Percentiles rank a stretch among this genome's conserved stretches.
Conservation (phyloP, 2,329 filamentous ascomycete genomes). For the Diaporthe amygdali region DNA sequence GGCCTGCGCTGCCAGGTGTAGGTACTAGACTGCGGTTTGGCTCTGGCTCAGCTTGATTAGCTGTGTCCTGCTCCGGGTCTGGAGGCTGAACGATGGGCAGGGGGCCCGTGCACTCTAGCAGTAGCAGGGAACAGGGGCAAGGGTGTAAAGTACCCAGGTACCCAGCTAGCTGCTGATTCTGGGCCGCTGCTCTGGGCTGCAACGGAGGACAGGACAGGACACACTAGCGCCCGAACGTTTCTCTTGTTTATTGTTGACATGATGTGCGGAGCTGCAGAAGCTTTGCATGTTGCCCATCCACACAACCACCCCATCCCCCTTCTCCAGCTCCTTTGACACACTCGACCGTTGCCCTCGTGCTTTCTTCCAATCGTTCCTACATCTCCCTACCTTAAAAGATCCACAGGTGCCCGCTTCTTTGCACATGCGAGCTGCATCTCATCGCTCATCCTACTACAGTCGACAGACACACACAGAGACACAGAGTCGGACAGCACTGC, state of each 20-base stretch:
- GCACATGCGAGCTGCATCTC: not conserved
- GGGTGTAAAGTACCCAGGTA: not conserved
- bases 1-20: too few relatives aligned
- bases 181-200: not conserved
- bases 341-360: not conserved
- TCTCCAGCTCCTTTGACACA: not conserved
- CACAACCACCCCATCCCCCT: not conserved
- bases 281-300: not conserved
- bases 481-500: not conserved
- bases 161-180: not conserved
- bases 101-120: not conserved
- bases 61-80: not conserved
- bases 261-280: not conserved
- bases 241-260: conserved; percentile 14
- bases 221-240: not conserved
- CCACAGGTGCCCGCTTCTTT: conserved; percentile 6
- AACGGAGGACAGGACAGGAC: not conserved
- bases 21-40: not conserved
- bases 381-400: not conserved
- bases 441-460: not conserved
- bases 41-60: not conserved
- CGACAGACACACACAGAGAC: not conserved
- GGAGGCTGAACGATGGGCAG: not conserved
- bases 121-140: not conserved
- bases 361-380: not conserved